phyloP scores from a whole-genome alignment of 2,329 filamentous ascomycete species.

The Cordyceps cateniannulata region DNA sequence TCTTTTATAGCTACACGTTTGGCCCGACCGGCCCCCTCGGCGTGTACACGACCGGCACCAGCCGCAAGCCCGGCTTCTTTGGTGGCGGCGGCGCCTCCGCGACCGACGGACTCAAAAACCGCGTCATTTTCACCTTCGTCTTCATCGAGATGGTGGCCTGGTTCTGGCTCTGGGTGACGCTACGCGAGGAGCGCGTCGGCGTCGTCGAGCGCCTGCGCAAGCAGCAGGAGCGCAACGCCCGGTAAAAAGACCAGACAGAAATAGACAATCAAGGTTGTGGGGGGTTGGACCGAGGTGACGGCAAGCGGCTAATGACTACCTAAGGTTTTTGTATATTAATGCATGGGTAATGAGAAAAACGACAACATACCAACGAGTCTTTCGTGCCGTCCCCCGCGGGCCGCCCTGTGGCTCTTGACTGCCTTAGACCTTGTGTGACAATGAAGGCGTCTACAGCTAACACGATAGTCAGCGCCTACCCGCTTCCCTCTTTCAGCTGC shows the following conservation, averaged over 20 bases:
- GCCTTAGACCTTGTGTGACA: not conserved
- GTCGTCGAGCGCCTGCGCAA: slow-evolving; percentile 34
- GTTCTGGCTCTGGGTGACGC: slow-evolving; percentile 76
- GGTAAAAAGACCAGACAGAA: not conserved
- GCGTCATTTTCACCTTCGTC: slow-evolving; percentile 75
- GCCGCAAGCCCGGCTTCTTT: slow-evolving; percentile 28
- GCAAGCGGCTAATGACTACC: not conserved
- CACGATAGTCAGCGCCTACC: not conserved
- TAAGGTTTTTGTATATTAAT: not conserved
- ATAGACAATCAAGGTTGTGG: not conserved
- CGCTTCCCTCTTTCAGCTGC: not conserved
- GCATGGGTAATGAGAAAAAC: not conserved
- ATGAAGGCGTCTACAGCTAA: not conserved
- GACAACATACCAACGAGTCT: not conserved
- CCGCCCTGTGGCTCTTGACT: not conserved
- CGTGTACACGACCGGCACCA: slow-evolving; percentile 21
- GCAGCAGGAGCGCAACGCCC: slow-evolving; percentile 15
- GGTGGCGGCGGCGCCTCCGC: slow-evolving; percentile 36
- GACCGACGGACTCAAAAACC: slow-evolving; percentile 70
- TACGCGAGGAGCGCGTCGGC: slow-evolving; percentile 56
- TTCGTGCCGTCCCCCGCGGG: not conserved
- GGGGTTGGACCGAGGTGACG: no score
- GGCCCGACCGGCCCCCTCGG: slow-evolving; percentile 44
- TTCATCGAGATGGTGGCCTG: slow-evolving; percentile 79
- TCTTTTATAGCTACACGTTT: slow-evolving; percentile 61